Base-by-base conservation (phyloP, 2,329 filamentous ascomycete genomes). In the Aspergillus aculeatinus region DNA sequence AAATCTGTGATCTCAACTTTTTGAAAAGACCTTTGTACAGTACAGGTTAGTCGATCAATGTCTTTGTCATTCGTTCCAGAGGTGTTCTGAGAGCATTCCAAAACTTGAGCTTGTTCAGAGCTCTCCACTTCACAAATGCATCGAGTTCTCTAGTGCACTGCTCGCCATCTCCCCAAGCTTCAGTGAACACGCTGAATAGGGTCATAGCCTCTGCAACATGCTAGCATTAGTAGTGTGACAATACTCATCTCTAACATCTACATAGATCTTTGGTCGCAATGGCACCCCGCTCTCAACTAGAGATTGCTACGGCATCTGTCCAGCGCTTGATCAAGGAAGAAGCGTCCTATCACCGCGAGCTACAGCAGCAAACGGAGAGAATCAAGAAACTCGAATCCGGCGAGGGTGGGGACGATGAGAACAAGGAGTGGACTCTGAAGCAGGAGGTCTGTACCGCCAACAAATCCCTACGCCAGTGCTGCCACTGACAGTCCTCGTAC, bases 291-390 rank as follows among this genome's bases (percentile, higher is more conserved):
- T 97, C 74, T 78, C 86, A 69, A 92, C 96, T 76, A 87, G 91
- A 62, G 91, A 95, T 97, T 72, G 87, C 89, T 49, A 95, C 91
- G 25, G 86, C 88, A 63, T 87, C 91, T 21, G 86, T 98, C 67
- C 82, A 85, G 69, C 91, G 95, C 60, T 85, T 98, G 51, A 86
- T 96, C 66, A 97, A 96, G 77, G 95, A 99, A 77, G 91, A 97
- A 76, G 82, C 85, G 44, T 94, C 89, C 69, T 98, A 99, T 80
- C 89, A 93, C 81, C 89, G 89, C 73, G 95, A 99, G 76, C 84
- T 93, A 21, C 81, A 84, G 64, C 82, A 88, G 65, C 93, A 98
- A 74, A 83, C 90, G 68, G 83, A 84, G 62, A 86, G 89, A 59
- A 84, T 96, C 65, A 79, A 84, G 74, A 86, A 87, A 73, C 82